Percentiles rank a stretch among this genome's conserved stretches.
Conservation (phyloP, 1,284 basidiomycete species). For the Peniophora sp. region DNA sequence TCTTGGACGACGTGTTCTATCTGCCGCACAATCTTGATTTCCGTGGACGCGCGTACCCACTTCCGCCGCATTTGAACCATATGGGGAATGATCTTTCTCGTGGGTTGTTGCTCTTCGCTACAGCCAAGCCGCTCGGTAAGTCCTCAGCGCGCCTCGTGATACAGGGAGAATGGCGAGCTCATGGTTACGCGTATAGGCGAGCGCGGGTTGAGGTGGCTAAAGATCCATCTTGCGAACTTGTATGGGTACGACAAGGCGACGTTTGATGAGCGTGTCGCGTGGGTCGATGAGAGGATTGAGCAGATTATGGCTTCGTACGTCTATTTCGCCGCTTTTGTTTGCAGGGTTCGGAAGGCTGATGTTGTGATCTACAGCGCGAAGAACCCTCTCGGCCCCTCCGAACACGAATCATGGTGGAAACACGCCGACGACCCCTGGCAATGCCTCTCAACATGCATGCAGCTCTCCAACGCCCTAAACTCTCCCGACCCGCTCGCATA, state of each 20-base stretch:
- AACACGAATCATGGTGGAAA: conserved; percentile 84
- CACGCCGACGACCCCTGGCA: conserved; percentile 97
- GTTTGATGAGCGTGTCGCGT: conserved; percentile 85
- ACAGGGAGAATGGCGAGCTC: no score
- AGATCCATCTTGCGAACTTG: conserved; percentile 91
- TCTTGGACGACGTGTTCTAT: conserved; percentile 83
- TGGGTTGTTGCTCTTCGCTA: conserved; percentile 83
- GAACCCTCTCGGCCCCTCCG: conserved; percentile 56
- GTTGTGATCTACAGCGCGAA: conserved; percentile 53
- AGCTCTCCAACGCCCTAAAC: conserved; percentile 73
- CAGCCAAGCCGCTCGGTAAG: conserved; percentile 68
- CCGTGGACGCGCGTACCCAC: conserved; percentile 94
- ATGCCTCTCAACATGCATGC: conserved; percentile 88
- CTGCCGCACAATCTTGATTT: conserved; percentile 98
- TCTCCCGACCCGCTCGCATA: conserved; percentile 69
- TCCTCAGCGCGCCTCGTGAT: no score
- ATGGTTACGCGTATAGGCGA: conserved; percentile 16
- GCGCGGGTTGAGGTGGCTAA: conserved; percentile 75
- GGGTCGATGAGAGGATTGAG: conserved; percentile 66
- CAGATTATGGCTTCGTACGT: conserved; percentile 52
- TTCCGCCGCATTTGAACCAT: conserved; percentile 94
- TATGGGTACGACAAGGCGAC: conserved; percentile 94
- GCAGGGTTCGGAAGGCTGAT: no score
- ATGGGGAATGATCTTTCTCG: conserved; percentile 94
- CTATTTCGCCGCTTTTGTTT: no score